A percentile compares a stretch with the other conserved stretches of the same genome.
Evolutionary conservation across 1,284 basidiomycete species (phyloP).

Genomic region (Cutaneotrichosporon dermatis): DNA sequence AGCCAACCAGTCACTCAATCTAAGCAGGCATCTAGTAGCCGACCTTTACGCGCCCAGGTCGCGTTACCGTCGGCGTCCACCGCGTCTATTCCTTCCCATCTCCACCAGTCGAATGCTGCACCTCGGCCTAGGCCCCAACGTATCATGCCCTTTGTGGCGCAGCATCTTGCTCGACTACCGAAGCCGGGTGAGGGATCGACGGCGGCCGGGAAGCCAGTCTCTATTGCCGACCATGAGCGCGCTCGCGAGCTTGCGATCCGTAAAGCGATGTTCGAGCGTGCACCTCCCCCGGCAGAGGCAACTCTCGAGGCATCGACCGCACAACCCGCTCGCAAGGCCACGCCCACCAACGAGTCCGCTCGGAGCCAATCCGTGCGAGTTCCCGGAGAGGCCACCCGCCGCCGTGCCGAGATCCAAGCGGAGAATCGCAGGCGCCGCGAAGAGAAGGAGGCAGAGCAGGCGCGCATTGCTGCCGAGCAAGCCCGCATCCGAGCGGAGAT

Average conservation of each 20-base stretch:
- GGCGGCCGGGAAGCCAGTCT: constrained; percentile 15
- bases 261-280: constrained; percentile 28
- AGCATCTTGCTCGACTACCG: constrained; percentile 30
- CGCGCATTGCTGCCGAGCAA: constrained; percentile 17
- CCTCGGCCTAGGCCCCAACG: too few relatives aligned
- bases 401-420: constrained; percentile 23
- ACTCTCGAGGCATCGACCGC: not conserved
- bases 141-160: too few relatives aligned
- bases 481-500: constrained; percentile 18
- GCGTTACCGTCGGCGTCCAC: too few relatives aligned
- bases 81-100: too few relatives aligned
- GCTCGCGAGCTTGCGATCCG: constrained; percentile 24
- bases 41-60: too few relatives aligned
- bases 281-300: not conserved
- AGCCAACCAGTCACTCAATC: not conserved
- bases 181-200: constrained; percentile 25
- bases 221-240: constrained; percentile 26
- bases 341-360: too few relatives aligned
- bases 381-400: constrained; percentile 14
- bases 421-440: constrained; percentile 21
- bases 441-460: constrained; percentile 9
- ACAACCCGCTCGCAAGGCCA: not conserved
- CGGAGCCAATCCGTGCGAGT: constrained; percentile 1
- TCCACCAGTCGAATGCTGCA: too few relatives aligned
- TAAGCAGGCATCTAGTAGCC: too few relatives aligned